Conservation (phyloP, 139 green algal genomes). For the Pedinophyceae sp. region DNA sequence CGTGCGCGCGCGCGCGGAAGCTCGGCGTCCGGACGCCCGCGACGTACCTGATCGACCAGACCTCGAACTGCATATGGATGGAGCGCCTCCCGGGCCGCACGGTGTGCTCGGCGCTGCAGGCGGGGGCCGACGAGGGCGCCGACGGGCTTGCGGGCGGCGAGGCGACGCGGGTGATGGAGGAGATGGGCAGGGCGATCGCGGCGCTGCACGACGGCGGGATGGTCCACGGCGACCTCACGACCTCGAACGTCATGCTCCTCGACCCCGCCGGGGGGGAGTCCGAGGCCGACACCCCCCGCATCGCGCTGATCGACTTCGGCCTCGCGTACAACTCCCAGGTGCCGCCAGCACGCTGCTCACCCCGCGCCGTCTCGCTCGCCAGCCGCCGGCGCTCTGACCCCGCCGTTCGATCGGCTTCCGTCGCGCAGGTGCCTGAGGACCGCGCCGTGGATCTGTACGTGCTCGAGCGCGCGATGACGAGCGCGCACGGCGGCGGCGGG, state of each 20-base stretch:
- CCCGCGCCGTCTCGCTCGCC: not conserved
- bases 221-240: slow-evolving; percentile 83
- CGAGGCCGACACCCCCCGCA: too few species aligned
- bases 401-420: too few species aligned
- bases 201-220: slow-evolving; percentile 72
- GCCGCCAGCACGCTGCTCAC: too few species aligned
- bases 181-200: slow-evolving; percentile 50
- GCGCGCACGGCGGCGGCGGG: not conserved
- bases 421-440: too few species aligned
- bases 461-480: slow-evolving; percentile 33
- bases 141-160: slow-evolving; percentile 6
- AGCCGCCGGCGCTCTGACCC: not conserved
- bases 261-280: slow-evolving; percentile 9
- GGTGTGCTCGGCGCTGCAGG: not conserved
- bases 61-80: not conserved
- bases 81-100: not conserved
- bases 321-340: slow-evolving; percentile 49
- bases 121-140: not conserved
- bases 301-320: slow-evolving; percentile 78
- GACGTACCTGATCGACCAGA: slow-evolving; percentile 19
- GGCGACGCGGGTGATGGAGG: slow-evolving; percentile 18
- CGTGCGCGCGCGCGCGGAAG: slow-evolving; percentile 44
- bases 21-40: slow-evolving; percentile 44
- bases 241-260: slow-evolving; percentile 67
- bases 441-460: slow-evolving; percentile 81